Conservation (phyloP, 306 rosid species). For the Sesbania bispinosa region DNA sequence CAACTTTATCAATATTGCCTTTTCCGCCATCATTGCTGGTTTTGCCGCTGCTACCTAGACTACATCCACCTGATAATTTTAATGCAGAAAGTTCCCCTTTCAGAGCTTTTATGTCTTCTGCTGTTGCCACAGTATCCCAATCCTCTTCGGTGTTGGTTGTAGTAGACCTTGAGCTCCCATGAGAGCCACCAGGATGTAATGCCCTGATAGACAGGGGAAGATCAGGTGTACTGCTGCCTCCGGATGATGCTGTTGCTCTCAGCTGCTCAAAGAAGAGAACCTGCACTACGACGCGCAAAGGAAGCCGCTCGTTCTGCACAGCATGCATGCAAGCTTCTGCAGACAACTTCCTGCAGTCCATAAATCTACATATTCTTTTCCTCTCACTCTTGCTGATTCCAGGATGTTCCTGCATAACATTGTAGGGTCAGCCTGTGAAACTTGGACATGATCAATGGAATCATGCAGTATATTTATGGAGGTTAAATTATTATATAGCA, state of each 20-base stretch:
- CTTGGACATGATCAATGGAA: not conserved
- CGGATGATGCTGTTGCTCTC: conserved; percentile 56
- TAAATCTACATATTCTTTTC: conserved; percentile 79
- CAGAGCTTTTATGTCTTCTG: conserved; percentile 63
- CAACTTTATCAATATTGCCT: conserved; percentile 43
- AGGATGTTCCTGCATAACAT: conserved; percentile 73
- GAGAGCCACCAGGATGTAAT: conserved; percentile 65
- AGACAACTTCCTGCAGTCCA: conserved; percentile 89
- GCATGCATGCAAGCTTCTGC: conserved; percentile 94
- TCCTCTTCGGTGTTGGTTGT: conserved; percentile 82
- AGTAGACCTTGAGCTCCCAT: conserved; percentile 82
- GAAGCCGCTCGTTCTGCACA: conserved; percentile 90
- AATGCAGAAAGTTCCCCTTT: conserved; percentile 62
- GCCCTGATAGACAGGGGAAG: conserved; percentile 60
- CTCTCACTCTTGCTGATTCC: conserved; percentile 84
- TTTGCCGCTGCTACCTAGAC: conserved; percentile 27
- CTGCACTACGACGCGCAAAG: conserved; percentile 79
- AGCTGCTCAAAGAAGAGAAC: conserved; percentile 92
- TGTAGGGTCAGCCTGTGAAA: conserved; percentile 4
- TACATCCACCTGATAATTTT: conserved; percentile 36
- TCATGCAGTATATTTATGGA: not conserved
- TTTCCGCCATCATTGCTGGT: conserved; percentile 32
- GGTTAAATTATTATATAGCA: not conserved
- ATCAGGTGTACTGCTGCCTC: conserved; percentile 64
- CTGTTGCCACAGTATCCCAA: conserved; percentile 76